Evolutionary conservation across 2,329 filamentous ascomycete genomes (phyloP), one percentile per base, ranked within the genome.

Genomic region (Aciculosporium take): DNA sequence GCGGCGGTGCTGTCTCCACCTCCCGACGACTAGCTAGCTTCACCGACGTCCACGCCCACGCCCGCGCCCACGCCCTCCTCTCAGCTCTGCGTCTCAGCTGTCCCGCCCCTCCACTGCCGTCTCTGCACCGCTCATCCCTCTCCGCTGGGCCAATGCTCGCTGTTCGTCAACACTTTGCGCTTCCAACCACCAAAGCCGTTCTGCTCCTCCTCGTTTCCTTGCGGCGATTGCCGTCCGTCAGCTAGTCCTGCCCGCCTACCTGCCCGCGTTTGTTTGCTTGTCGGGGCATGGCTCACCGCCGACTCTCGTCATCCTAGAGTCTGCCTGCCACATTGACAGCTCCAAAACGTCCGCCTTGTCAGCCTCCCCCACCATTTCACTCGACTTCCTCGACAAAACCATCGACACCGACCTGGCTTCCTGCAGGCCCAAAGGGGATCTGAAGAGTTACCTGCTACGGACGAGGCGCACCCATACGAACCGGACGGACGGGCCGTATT

Each of bases 251-350:
- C 35, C 39, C 39, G 32, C 28, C 30, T 27, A 31, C n/a, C 18
- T 30, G 41, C 33, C 35, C 39, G 31, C 24, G 33, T 25, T 27
- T 27, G 25, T 33, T 29, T 39, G 40, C 29, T 28, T 35, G 36
- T 35, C 37, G 45, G 50, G 41, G 37, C 8, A 50, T 52, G 50
- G 44, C 48, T 47, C 42, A 45, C 45, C 46, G 47, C 42, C 51
- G 47, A 49, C 44, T 32, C 37, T 31, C 37, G 38, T 35, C 45
- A 42, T 42, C 43, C 27, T 28, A 28, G 24, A 34, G 40, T 37
- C 35, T 45, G 34, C 40, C 46, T 38, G 46, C 43, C n/a, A n/a
- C n/a, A n/a, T 41, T 35, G 23, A 37, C 44, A 30, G 39, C 42
- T 37, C 42, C 46, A 47, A 45, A 40, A n/a, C n/a, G 37, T 45